A percentile compares a stretch with the other conserved stretches of the same genome.
Evolutionary conservation across 2,329 filamentous ascomycete genomes (phyloP).

Genomic region (Penicillium vulpinum): DNA sequence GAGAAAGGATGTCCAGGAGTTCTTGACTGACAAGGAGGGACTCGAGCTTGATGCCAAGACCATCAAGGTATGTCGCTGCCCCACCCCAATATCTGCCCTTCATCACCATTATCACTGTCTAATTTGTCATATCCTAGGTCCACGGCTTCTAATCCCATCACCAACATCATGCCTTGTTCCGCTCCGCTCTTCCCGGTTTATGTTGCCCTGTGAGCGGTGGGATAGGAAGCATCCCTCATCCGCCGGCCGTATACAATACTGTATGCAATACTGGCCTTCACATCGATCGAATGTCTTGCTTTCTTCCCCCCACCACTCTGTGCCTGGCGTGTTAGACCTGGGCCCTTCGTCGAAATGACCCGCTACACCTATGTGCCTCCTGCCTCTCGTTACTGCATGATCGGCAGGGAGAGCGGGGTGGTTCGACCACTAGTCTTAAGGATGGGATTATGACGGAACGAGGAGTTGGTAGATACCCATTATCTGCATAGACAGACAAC

Average conservation of each 20-base stretch:
- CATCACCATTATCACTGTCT: background rate
- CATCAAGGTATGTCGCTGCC: conserved; percentile 70
- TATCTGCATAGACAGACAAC: conserved; percentile 36
- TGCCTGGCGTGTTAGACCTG: conserved; percentile 34
- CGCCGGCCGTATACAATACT: conserved; percentile 17
- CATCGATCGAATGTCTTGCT: conserved; percentile 26
- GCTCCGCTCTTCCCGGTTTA: conserved; percentile 46
- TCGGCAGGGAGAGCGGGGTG: conserved; percentile 26
- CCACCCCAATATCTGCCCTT: background rate
- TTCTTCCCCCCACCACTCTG: conserved; percentile 26
- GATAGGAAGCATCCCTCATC: conserved; percentile 36
- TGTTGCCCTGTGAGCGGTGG: conserved; percentile 39
- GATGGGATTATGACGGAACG: conserved; percentile 43
- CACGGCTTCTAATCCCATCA: conserved; percentile 53
- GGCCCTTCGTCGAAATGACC: conserved; percentile 33
- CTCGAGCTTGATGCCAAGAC: conserved; percentile 92
- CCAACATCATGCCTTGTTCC: conserved; percentile 44
- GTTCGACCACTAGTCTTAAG: conserved; percentile 29
- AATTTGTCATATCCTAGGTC: conserved; percentile 38
- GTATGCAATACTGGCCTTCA: conserved; percentile 18
- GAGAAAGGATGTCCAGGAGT: conserved; percentile 97
- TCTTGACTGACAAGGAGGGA: conserved; percentile 92
- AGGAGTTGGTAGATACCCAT: conserved; percentile 48
- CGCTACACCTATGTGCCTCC: conserved; percentile 25
- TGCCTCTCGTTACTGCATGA: conserved; percentile 20